Evolutionary conservation across 2,329 filamentous ascomycete genomes (phyloP), one percentile per base, ranked within the genome.

Genomic region (Neobulgaria alba): DNA sequence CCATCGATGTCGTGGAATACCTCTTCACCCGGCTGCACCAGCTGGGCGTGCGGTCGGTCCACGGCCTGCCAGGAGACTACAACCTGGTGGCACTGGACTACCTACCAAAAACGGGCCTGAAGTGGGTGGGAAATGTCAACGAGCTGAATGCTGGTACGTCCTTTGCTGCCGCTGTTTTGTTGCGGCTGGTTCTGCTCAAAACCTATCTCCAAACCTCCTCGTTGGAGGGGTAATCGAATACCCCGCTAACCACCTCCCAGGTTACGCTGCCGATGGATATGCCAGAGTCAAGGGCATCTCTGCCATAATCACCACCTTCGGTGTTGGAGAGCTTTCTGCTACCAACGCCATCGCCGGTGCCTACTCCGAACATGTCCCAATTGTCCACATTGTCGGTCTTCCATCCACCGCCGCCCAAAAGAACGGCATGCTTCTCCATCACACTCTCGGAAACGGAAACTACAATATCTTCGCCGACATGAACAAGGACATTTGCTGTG

Each of bases 211-310:
- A n/a, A 34, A 5, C 33, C 33, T 35, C n/a, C 20, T 33, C 14
- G 21, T n/a, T n/a, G n/a, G n/a, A n/a, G n/a, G n/a, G n/a, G n/a
- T n/a, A n/a, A 12, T 19, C 23, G 9, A 18, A 23, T 14, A 26
- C 10, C 21, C 20, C 17, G 8, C 36, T 45, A 16, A 43, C 19
- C 19, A 4, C 5, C 17, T 10, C 43, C 18, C 55, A 75, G 81
- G 79, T 14, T 88, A 88, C 55, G 82, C 83, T 19, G 81, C 84
- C n/a, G 84, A 88, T 63, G 84, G 83, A 17, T 88, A 88, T 58
- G 82, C 82, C 41, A 73, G 83, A 48, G 72, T 85, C 45, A 82
- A 82, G 42, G 79, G 81, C 32, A 77, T 86, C 23, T 72, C 73
- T 3, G 82, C 82, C 20, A 62, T 88, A 35, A 63, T 88, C 50